Evolutionary conservation across 495 filamentous ascomycete species (phyloP).

Genomic region (Patellaria atrata): DNA sequence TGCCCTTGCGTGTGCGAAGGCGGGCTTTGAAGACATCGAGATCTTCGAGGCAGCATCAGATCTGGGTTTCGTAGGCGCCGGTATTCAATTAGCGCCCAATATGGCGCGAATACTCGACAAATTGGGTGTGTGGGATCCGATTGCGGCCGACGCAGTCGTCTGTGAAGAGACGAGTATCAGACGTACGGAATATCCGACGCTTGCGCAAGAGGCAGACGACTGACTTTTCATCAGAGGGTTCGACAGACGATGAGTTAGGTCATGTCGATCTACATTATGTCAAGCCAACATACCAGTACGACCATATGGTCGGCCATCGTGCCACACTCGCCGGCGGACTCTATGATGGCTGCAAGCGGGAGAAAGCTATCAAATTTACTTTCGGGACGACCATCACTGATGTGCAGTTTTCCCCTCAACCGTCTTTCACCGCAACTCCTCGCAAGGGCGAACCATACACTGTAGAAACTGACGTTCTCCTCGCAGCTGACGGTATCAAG

Average conservation of each 20-base stretch:
- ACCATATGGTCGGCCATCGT: conserved; percentile 68
- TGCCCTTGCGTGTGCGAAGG: conserved; percentile 57
- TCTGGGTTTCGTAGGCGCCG: conserved; percentile 68
- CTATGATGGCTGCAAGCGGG: conserved; percentile 49
- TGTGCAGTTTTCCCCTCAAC: conserved; percentile 38
- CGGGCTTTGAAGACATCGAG: conserved; percentile 56
- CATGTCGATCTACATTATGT: conserved; percentile 57
- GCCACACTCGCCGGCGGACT: conserved; percentile 54
- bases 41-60: conserved; percentile 61
- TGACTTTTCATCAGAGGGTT: conserved; percentile 41
- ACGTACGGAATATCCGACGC: conserved; percentile 29
- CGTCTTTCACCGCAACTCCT: conserved; percentile 41
- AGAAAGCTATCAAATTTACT: conserved; percentile 54
- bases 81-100: conserved; percentile 71
- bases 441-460: conserved; percentile 38
- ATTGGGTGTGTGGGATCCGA: conserved; percentile 53
- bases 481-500: conserved; percentile 65
- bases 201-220: conserved; percentile 7
- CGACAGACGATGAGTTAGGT: conserved; percentile 50
- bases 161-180: conserved; percentile 39
- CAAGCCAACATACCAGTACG: conserved; percentile 50
- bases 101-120: conserved; percentile 60
- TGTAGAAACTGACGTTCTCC: conserved; percentile 51
- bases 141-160: conserved; percentile 44
- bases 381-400: conserved; percentile 42